These are phyloP conservation scores for Pharnaceum exiguum DNA, from an alignment of 148 eudicot genomes.

Conservation along the genomic window DNA sequence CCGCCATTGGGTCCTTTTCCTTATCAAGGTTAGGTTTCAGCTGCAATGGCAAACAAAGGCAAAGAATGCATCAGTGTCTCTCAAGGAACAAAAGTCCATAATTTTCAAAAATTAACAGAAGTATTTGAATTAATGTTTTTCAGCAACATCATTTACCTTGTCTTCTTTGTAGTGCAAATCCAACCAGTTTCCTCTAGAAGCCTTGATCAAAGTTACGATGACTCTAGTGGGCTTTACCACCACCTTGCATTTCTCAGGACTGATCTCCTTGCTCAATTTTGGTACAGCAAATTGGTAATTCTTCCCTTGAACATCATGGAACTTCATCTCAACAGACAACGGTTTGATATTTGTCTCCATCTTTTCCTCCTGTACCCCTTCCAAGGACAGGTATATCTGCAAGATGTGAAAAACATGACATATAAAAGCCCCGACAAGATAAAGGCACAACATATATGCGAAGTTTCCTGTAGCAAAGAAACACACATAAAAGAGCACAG, in stretches of 20 bases:
- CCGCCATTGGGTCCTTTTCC: constrained; percentile 91
- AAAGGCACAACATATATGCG: no score
- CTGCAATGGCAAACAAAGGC: constrained; percentile 28
- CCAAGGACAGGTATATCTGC: constrained; percentile 71
- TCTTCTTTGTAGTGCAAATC: constrained; percentile 87
- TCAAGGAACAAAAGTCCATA: neutral
- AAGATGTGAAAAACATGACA: neutral
- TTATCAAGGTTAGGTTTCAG: constrained; percentile 69
- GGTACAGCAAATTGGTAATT: constrained; percentile 74
- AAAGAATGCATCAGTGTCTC: neutral
- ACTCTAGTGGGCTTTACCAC: constrained; percentile 79
- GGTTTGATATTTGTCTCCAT: constrained; percentile 51
- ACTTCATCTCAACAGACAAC: constrained; percentile 56
- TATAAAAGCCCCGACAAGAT: neutral
- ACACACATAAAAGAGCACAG: no score
- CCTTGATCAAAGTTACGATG: constrained; percentile 54
- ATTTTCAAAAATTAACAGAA: no score
- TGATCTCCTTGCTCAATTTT: constrained; percentile 65
- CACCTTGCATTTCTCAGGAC: constrained; percentile 75
- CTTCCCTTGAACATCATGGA: constrained; percentile 86
- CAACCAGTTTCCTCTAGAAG: constrained; percentile 72
- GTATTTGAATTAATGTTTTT: no score
- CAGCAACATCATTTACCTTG: constrained; percentile 65
- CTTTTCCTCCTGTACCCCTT: constrained; percentile 79
- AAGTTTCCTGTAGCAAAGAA: neutral